Evolutionary conservation across 192 early-diverging fungal species (phyloP).

Genomic region (Radiomyces spectabilis): DNA sequence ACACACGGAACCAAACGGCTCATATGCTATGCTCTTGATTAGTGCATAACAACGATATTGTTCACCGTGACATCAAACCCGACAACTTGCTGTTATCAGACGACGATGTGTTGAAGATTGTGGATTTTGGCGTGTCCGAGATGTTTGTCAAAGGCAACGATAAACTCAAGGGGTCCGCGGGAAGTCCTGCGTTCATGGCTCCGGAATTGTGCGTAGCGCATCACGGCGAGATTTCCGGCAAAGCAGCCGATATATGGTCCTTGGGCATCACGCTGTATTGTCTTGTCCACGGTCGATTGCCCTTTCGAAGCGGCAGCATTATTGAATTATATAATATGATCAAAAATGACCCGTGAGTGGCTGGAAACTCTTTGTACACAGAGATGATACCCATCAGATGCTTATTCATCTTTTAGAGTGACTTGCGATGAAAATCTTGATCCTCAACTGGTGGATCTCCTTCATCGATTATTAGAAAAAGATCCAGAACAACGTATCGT

Average conservation of each 20-base stretch:
- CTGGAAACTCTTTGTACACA: too few species aligned
- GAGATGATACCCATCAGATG: too few species aligned
- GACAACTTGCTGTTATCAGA: constrained; percentile 85
- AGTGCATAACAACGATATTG: constrained; percentile 92
- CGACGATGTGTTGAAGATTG: constrained; percentile 80
- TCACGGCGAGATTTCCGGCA: constrained; percentile 64
- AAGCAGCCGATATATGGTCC: constrained; percentile 86
- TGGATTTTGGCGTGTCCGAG: constrained; percentile 96
- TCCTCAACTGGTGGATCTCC: constrained; percentile 48
- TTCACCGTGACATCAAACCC: constrained; percentile 88
- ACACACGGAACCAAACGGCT: background rate
- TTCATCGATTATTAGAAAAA: constrained; percentile 70
- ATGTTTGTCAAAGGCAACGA: constrained; percentile 78
- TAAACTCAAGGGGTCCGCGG: constrained; percentile 64
- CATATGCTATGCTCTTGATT: background rate
- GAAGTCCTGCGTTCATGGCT: constrained; percentile 87
- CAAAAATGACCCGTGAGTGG: constrained; percentile 36
- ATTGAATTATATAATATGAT: constrained; percentile 80
- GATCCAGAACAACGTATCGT: constrained; percentile 73
- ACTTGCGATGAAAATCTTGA: background rate
- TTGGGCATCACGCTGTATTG: constrained; percentile 84
- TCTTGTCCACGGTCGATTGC: constrained; percentile 72
- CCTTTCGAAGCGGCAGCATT: constrained; percentile 69
- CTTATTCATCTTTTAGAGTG: too few species aligned
- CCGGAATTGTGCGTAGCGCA: constrained; percentile 61